Evolutionary conservation across 2,329 filamentous ascomycete species (phyloP).

Genomic region (Exserohilum turcica): DNA sequence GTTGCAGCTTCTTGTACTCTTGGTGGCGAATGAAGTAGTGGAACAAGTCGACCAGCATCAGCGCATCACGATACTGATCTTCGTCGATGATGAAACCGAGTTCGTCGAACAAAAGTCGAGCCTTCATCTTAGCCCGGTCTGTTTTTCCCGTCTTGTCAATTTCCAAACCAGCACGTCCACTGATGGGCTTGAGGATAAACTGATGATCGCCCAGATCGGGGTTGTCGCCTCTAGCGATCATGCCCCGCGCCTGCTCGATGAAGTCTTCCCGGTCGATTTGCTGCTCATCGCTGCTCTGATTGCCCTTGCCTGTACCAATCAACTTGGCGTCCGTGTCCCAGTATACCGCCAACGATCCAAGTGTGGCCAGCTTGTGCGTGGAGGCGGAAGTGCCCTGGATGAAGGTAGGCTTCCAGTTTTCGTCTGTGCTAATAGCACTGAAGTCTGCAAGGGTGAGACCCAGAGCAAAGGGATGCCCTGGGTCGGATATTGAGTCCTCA

Average conservation of each 20-base stretch:
- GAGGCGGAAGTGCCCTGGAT: slow-evolving; percentile 83
- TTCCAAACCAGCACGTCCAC: slow-evolving; percentile 90
- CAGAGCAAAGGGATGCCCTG: slow-evolving; percentile 91
- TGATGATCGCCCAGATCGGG: slow-evolving; percentile 69
- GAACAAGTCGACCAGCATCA: slow-evolving; percentile 98
- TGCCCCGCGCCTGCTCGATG: slow-evolving; percentile 73
- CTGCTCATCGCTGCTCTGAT: slow-evolving; percentile 63
- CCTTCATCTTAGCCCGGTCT: slow-evolving; percentile 84
- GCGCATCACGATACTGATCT: slow-evolving; percentile 91
- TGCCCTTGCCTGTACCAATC: slow-evolving; percentile 79
- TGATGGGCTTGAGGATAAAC: slow-evolving; percentile 95
- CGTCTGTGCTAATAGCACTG: slow-evolving; percentile 94
- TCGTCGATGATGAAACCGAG: slow-evolving; percentile 98
- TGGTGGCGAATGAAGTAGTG: slow-evolving; percentile 98
- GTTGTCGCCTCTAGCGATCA: slow-evolving; percentile 76
- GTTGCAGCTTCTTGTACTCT: slow-evolving; percentile 92
- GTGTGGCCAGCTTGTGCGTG: slow-evolving; percentile 90
- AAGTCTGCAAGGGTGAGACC: slow-evolving; percentile 94
- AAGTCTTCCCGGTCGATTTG: slow-evolving; percentile 75
- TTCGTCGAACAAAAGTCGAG: slow-evolving; percentile 91
- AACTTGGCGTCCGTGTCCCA: slow-evolving; percentile 96
- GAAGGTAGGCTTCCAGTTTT: slow-evolving; percentile 93
- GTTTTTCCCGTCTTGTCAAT: slow-evolving; percentile 88
- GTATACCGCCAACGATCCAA: slow-evolving; percentile 90
- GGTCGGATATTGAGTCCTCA: slow-evolving; percentile 94